Conservation (phyloP, 2,329 filamentous ascomycete species). For the Phaeophleospora eucalypticola region DNA sequence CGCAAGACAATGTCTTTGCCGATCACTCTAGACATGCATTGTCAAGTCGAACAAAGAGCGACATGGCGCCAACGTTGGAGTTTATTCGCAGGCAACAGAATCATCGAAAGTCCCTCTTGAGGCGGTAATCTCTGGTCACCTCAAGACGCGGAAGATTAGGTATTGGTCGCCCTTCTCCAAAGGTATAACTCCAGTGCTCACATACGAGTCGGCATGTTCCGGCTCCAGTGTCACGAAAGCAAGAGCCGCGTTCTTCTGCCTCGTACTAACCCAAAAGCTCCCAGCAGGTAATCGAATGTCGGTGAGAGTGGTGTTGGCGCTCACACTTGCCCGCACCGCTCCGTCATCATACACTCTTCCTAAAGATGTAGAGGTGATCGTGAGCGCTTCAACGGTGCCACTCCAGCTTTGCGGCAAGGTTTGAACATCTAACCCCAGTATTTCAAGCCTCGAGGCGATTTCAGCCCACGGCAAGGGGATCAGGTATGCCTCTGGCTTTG, state of each 20-base stretch:
- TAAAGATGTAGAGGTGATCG: constrained; percentile 31
- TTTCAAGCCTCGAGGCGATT: constrained; percentile 31
- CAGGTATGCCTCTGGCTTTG: constrained; percentile 34
- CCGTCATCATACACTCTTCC: constrained; percentile 34
- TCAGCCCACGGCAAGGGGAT: constrained; percentile 36
- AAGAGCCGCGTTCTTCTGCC: constrained; percentile 37
- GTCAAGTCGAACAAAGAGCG: too few species aligned
- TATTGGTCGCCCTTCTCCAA: constrained; percentile 35
- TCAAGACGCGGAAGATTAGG: constrained; percentile 34
- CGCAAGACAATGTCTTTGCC: too few species aligned
- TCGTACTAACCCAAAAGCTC: constrained; percentile 33
- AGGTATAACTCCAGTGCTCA: constrained; percentile 36
- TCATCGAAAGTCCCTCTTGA: too few species aligned
- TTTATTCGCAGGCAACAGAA: too few species aligned
- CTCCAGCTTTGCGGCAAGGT: constrained; percentile 27
- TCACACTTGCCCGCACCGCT: constrained; percentile 32
- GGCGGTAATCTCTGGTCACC: too few species aligned
- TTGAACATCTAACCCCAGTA: constrained; percentile 34
- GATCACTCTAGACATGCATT: too few species aligned
- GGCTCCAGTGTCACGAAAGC: constrained; percentile 38
- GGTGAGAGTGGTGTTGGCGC: constrained; percentile 25
- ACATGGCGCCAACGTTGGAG: too few species aligned
- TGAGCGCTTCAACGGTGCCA: constrained; percentile 34
- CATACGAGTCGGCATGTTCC: constrained; percentile 37
- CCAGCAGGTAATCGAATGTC: constrained; percentile 31